Evolutionary conservation across 2,329 filamentous ascomycete species (phyloP), one percentile per base, ranked within the genome.

Genomic region (Fusarium paranaense): DNA sequence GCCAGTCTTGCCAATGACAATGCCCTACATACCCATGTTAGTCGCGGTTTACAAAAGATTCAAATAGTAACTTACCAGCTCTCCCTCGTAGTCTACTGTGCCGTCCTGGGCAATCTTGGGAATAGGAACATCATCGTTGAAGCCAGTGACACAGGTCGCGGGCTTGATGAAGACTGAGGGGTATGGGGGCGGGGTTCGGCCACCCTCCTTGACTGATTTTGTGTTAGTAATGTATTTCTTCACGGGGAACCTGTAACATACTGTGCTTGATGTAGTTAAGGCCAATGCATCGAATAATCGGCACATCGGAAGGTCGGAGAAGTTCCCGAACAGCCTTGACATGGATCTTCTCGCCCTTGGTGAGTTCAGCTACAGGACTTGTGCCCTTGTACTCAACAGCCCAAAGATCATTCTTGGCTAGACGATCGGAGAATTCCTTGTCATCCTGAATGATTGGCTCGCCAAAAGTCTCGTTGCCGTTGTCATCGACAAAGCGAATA

Each of bases 1-100:
- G 20, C 86, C 88, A 11, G 86, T 83, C 47, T 85, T 86, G 18
- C 87, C 87, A 73, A 91, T 88, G 4, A 91, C 84, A 20, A 91
- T 83, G 61, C 80, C 82, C 82, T 79, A 1, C 4, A 18, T 5
- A 5, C 11, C 4, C 1, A 4, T 1, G 7, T 72, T 50, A 70
- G n/a, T 18, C 11, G 20, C 22, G 16, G 7, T 5, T 13, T 42
- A 20, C 1, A 10, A 20, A 20, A 20, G 3, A 42, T 20, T 2
- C n/a, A 42, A 6, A 20, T 13, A 2, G 2, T 4, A 1, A 57
- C 76, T 54, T 66, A 84, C 83, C 52, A 88, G 79, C 63, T 88
- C 86, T 22, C 85, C 86, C 69, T 88, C 87, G 68, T 88, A 89
- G 75, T 89, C 87, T 11, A 85, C 78, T 45, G 85, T 78, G 1